Evolutionary conservation across 768 basidiomycete genomes (phyloP), one percentile per base, ranked within the genome.

Genomic region (Naematelia encephala): DNA sequence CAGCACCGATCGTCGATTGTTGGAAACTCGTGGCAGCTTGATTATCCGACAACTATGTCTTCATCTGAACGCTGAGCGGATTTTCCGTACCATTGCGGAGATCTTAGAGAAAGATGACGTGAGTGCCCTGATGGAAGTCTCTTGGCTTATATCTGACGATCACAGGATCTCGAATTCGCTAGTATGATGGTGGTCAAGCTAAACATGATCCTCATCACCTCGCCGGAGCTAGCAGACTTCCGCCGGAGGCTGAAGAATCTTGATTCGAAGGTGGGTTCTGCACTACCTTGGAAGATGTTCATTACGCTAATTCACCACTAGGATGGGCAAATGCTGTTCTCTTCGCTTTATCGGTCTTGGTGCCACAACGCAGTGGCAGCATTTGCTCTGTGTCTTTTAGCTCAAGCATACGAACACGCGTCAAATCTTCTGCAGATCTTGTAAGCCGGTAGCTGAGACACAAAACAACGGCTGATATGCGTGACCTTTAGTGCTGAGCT

Each of bases 71-170:
- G 90, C 92, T 0, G 96, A 99, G 77, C 83, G 87, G 60, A 97
- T 99, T 72, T 99, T 96, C 75, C 82, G 89, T 46, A 90, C 91
- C 0, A 91, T 97, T 72, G 94, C 96, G 0, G 96, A 98, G 79
- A 92, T 99, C 30, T 76, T 99, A 66, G 96, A 98, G 80, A 93
- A 92, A 75, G 96, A 99, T 80, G 96, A 98, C 80, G 93, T 91
- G 62, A 52, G 83, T 73, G 3, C 0, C 21, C 10, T 13, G 22
- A 16, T 16, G 22, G 14, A 46, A 29, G 2, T 49, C 12, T 51
- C 28, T 19, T 29, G 16, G 56, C 54, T 26, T 47, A 53, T 16
- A n/a, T 13, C 44, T 51, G 3, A 23, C 48, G 56, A 28, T 28
- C 22, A n/a, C 59, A 94, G 91, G 96, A 99, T 75, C 83, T 98